Evolutionary conservation across 139 green algal genomes (phyloP).

Genomic region (Gonium pectorale): DNA sequence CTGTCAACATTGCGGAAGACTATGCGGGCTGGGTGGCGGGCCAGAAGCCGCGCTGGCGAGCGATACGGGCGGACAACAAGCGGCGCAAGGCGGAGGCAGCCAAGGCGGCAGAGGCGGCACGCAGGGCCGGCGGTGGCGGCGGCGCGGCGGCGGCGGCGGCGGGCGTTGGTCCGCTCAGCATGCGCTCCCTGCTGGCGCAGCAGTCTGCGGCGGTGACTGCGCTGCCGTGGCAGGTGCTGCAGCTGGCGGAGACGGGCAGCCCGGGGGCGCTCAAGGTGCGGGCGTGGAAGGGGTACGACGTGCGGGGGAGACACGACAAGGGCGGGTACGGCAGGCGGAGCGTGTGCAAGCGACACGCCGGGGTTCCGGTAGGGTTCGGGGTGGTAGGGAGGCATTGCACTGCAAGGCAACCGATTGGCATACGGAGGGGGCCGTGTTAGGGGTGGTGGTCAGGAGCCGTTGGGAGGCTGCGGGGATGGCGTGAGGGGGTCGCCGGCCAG

Average conservation of each 20-base stretch:
- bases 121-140: background rate
- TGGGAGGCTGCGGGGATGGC: too few relatives aligned
- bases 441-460: too few relatives aligned
- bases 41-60: slow-evolving; percentile 85
- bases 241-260: slow-evolving; percentile 68
- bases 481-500: too few relatives aligned
- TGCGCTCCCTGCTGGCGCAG: slow-evolving; percentile 23
- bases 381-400: too few relatives aligned
- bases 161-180: slow-evolving; percentile 31
- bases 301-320: background rate
- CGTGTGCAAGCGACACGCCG: background rate
- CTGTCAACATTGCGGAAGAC: background rate
- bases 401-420: too few relatives aligned
- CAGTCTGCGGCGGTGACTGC: slow-evolving; percentile 45
- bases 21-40: slow-evolving; percentile 78
- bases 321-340: background rate
- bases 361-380: too few relatives aligned
- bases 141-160: slow-evolving; percentile 13
- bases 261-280: slow-evolving; percentile 61
- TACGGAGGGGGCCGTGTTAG: too few relatives aligned
- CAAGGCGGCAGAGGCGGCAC: slow-evolving; percentile 31
- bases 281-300: background rate
- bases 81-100: slow-evolving; percentile 56
- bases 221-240: slow-evolving; percentile 88
- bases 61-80: slow-evolving; percentile 61